Conservation (phyloP, 192 early-diverging fungal genomes). For the Irineochytrium annulatum region DNA sequence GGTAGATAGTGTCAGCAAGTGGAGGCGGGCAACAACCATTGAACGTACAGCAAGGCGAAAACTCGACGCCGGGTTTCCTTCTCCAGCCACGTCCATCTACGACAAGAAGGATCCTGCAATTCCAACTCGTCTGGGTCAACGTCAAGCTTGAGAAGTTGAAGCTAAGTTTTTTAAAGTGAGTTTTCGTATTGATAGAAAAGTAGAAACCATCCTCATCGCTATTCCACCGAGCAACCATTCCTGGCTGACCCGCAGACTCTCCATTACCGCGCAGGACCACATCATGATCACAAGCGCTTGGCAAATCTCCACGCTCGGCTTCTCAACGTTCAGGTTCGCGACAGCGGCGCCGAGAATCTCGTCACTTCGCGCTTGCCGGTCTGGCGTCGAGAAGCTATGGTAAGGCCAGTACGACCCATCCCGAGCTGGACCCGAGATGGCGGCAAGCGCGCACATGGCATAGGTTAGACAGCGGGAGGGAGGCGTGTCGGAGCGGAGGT, state of each 20-base stretch:
- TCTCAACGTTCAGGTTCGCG: neutral
- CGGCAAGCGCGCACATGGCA: neutral
- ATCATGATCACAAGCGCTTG: neutral
- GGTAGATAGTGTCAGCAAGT: too few relatives aligned
- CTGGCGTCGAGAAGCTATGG: neutral
- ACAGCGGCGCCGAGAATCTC: neutral
- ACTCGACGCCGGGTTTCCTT: neutral
- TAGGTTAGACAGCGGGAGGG: neutral
- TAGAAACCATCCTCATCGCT: neutral
- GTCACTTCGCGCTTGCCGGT: neutral
- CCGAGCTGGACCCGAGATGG: neutral
- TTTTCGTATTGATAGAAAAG: too few relatives aligned
- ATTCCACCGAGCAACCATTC: conserved; percentile 3
- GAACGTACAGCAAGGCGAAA: neutral
- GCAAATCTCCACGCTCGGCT: neutral
- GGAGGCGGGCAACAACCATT: too few relatives aligned
- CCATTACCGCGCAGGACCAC: neutral
- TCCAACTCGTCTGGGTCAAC: neutral
- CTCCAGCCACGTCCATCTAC: neutral
- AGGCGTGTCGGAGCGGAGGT: neutral
- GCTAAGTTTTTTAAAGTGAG: too few relatives aligned
- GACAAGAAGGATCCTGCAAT: neutral
- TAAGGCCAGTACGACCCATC: neutral
- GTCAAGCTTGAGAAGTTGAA: neutral
- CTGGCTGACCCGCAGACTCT: neutral